Conservation (phyloP, 192 early-diverging fungal genomes). For the Coemansia sp. region DNA sequence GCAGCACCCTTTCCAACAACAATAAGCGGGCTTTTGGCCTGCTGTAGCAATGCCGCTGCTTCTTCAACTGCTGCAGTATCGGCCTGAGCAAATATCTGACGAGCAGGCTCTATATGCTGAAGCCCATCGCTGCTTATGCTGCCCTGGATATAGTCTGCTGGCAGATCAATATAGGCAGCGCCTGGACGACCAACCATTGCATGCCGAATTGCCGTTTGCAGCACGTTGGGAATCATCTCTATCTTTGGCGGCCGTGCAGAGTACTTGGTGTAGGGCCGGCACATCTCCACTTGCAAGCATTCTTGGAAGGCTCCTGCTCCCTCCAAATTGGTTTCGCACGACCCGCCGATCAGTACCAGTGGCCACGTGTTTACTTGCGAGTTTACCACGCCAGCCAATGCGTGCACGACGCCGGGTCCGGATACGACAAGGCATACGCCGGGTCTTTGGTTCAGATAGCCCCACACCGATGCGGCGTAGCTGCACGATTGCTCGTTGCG, state of each 20-base stretch:
- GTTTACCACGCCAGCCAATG: conserved; percentile 65
- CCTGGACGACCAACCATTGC: conserved; percentile 62
- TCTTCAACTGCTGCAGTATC: conserved; percentile 45
- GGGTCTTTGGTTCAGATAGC: conserved; percentile 61
- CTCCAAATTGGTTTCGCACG: conserved; percentile 49
- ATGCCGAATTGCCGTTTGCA: conserved; percentile 58
- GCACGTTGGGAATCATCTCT: conserved; percentile 50
- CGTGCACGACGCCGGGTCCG: conserved; percentile 72
- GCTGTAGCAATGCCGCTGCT: conserved; percentile 48
- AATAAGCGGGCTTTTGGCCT: conserved; percentile 60
- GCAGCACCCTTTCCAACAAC: conserved; percentile 75
- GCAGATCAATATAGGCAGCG: conserved; percentile 65
- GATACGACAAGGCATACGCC: conserved; percentile 69
- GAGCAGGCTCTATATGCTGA: neutral
- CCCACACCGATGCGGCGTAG: conserved; percentile 66
- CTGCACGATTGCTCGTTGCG: conserved; percentile 75
- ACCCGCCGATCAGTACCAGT: conserved; percentile 64
- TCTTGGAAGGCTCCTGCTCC: conserved; percentile 75
- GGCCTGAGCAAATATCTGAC: conserved; percentile 45
- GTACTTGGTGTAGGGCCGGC: conserved; percentile 62
- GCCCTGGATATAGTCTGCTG: conserved; percentile 66
- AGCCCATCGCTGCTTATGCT: neutral
- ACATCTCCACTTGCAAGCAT: conserved; percentile 62
- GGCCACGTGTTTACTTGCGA: conserved; percentile 72
- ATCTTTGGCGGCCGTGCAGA: conserved; percentile 54